phyloP scores from a whole-genome alignment of 2,329 filamentous ascomycete species.

The Sordariomycetes sp. region DNA sequence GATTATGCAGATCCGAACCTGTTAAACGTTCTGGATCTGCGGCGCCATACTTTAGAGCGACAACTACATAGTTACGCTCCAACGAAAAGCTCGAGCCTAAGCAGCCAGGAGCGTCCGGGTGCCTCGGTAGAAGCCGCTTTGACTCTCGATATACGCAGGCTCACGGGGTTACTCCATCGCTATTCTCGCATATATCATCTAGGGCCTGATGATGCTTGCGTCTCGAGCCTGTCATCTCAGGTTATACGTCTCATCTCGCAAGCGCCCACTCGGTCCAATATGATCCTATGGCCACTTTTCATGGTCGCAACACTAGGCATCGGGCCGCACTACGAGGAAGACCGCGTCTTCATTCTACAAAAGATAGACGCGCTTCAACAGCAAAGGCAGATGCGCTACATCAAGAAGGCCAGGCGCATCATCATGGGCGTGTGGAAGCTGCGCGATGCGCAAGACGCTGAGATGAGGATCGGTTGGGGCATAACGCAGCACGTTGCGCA shows the following conservation, averaged over 20 bases:
- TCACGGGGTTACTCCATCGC: conserved; percentile 16
- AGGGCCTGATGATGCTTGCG: conserved; percentile 13
- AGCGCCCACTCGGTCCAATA: conserved; percentile 16
- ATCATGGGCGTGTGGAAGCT: conserved; percentile 20
- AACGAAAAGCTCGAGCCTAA: neutral
- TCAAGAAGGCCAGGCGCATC: conserved; percentile 17
- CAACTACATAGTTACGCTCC: neutral
- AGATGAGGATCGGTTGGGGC: conserved; percentile 20
- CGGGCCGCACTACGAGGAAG: conserved; percentile 13
- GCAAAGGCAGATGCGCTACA: conserved; percentile 18
- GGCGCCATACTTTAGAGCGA: neutral
- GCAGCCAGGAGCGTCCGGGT: neutral
- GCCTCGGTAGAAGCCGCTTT: conserved; percentile 6
- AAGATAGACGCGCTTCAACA: conserved; percentile 14
- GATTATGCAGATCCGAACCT: neutral
- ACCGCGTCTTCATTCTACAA: conserved; percentile 13
- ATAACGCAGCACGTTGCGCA: no score
- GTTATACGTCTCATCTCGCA: conserved; percentile 12
- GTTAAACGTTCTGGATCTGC: neutral
- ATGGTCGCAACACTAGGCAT: conserved; percentile 18
- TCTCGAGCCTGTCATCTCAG: conserved; percentile 10
- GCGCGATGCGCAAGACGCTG: conserved; percentile 11
- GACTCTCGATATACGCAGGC: conserved; percentile 15
- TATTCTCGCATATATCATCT: conserved; percentile 15
- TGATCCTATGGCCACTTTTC: conserved; percentile 17